These are phyloP conservation scores for Cytospora leucostoma DNA, from an alignment of 2,329 filamentous ascomycete genomes.

Conservation along the genomic window DNA sequence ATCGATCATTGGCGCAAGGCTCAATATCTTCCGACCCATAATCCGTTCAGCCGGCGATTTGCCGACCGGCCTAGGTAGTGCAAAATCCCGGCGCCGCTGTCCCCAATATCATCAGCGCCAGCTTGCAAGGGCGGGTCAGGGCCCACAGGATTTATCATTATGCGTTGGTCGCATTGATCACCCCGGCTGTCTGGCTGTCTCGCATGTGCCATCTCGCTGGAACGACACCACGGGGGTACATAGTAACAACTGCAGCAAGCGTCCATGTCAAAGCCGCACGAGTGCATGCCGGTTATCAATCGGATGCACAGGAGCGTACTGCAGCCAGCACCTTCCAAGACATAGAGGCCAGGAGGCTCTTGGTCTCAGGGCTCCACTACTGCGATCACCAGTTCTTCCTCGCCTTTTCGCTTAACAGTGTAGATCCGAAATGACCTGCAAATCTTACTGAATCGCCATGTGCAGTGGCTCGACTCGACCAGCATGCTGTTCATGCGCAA, in stretches of 20 bases:
- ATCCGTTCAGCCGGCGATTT: not conserved
- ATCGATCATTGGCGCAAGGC: not conserved
- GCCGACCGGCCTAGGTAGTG: not conserved
- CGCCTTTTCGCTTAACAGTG: not conserved
- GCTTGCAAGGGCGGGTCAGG: not conserved
- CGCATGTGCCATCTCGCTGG: not conserved
- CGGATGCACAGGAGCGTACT: not conserved
- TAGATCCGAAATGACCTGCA: constrained; percentile 1
- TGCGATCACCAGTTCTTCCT: not conserved
- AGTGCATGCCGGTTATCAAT: not conserved
- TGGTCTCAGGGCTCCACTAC: not conserved
- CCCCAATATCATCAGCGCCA: not conserved
- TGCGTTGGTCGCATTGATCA: not conserved
- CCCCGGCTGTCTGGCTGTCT: not conserved
- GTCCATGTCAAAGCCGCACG: not conserved
- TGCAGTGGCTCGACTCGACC: not conserved
- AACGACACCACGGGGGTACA: not conserved
- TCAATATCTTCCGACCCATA: not conserved
- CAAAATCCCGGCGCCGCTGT: not conserved
- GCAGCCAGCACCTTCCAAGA: not conserved
- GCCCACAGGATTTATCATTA: not conserved
- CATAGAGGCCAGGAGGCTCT: not conserved
- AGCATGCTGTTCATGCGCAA: not conserved
- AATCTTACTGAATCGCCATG: not conserved
- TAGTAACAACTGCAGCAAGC: not conserved